Conservation (phyloP, 2,329 filamentous ascomycete species). For the Calonectria hawksworthii region DNA sequence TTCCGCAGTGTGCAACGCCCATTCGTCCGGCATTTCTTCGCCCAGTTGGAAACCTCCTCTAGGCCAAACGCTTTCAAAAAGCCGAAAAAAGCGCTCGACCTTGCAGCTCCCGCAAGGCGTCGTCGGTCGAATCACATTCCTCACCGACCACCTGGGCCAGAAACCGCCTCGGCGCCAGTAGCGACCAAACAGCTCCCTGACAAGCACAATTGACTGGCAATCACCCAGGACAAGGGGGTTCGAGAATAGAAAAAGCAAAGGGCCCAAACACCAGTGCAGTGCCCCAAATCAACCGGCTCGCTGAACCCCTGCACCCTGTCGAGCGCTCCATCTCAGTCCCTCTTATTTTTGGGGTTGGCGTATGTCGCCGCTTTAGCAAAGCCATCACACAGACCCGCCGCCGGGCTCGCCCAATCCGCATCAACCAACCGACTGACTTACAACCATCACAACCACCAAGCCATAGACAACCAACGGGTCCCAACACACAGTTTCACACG, state of each 20-base stretch:
- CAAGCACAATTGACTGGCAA: constrained; percentile 34
- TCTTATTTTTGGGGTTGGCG: constrained; percentile 34
- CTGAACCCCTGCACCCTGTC: constrained; percentile 35
- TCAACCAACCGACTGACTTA: constrained; percentile 42
- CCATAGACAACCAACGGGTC: constrained; percentile 34
- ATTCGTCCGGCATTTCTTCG: constrained; percentile 45
- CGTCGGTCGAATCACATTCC: constrained; percentile 46
- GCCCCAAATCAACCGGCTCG: constrained; percentile 19
- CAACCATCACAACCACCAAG: constrained; percentile 39
- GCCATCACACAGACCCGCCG: constrained; percentile 36
- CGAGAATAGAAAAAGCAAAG: constrained; percentile 46
- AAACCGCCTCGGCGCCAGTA: constrained; percentile 46
- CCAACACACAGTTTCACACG: constrained; percentile 20
- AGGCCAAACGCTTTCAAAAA: constrained; percentile 38
- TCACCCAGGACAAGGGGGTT: constrained; percentile 41
- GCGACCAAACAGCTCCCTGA: constrained; percentile 43
- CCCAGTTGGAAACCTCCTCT: constrained; percentile 21
- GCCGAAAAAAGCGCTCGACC: constrained; percentile 26
- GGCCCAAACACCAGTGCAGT: constrained; percentile 25
- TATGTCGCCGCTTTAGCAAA: constrained; percentile 46
- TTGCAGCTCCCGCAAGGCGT: constrained; percentile 31
- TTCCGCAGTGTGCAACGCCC: constrained; percentile 32
- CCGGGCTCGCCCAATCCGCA: constrained; percentile 40
- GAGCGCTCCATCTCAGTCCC: constrained; percentile 27
- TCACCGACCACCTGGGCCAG: constrained; percentile 47